Conservation (phyloP, 306 rosid genomes). For the Pueraria montana region DNA sequence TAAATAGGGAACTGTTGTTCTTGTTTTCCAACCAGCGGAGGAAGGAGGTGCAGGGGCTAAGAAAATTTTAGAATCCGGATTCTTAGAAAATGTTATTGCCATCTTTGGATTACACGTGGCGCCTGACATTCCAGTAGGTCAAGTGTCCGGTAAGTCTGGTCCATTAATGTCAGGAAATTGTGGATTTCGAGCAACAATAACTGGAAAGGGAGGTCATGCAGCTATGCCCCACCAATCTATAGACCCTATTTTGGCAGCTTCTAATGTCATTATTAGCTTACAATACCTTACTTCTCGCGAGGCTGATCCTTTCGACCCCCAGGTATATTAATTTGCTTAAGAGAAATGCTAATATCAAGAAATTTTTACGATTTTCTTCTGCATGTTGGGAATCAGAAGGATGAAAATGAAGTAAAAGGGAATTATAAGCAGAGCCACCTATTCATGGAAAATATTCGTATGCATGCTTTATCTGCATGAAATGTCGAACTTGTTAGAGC, state of each 20-base stretch:
- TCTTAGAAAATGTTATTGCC: constrained; percentile 75
- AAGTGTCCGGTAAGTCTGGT: constrained; percentile 72
- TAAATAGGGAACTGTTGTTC: constrained; percentile 83
- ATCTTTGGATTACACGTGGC: constrained; percentile 81
- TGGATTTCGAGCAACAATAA: constrained; percentile 79
- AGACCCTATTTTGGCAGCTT: constrained; percentile 90
- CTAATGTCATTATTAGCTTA: constrained; percentile 84
- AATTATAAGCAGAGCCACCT: no score
- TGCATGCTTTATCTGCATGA: not conserved
- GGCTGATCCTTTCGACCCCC: constrained; percentile 89
- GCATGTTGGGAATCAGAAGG: no score
- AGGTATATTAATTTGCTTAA: no score
- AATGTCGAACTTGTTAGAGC: not conserved
- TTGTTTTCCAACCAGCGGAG: constrained; percentile 97
- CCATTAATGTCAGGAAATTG: constrained; percentile 77
- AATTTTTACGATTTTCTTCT: no score
- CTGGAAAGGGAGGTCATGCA: constrained; percentile 94
- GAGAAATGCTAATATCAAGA: no score
- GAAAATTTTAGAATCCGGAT: constrained; percentile 70
- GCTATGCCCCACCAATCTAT: constrained; percentile 87
- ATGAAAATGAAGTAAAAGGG: no score
- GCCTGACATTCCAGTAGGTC: constrained; percentile 61
- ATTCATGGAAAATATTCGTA: not conserved
- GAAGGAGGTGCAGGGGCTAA: constrained; percentile 90
- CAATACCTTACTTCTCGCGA: constrained; percentile 90